Evolutionary conservation across 2,329 filamentous ascomycete genomes (phyloP).

Genomic region (Aspergillus terreus): DNA sequence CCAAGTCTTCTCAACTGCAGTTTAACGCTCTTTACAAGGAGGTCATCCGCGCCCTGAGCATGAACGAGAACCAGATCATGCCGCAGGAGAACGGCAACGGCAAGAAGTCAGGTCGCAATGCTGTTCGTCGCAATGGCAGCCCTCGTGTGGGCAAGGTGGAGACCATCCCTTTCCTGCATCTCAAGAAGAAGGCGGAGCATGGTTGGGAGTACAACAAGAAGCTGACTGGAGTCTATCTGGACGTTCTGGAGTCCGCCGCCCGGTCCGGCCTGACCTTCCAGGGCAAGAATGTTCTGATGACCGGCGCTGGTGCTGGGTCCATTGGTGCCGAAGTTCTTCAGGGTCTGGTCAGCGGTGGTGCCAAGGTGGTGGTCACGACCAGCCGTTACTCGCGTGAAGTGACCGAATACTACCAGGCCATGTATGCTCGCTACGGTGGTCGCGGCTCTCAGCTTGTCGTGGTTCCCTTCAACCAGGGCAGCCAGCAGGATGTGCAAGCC

Average conservation of each 20-base stretch:
- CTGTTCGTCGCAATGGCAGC: conserved; percentile 46
- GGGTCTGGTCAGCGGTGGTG: conserved; percentile 91
- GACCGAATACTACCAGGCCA: conserved; percentile 98
- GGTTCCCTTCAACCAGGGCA: conserved; percentile 98
- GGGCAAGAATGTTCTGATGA: conserved; percentile 96
- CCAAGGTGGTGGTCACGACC: conserved; percentile 94
- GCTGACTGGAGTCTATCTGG: conserved; percentile 86
- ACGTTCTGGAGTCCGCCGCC: conserved; percentile 85
- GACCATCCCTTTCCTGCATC: conserved; percentile 94
- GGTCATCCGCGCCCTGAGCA: conserved; percentile 86
- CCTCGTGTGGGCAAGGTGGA: conserved; percentile 84
- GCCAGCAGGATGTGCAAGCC: conserved; percentile 95
- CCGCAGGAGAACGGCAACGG: conserved; percentile 71
- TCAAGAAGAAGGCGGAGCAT: conserved; percentile 94
- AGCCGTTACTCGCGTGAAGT: conserved; percentile 95
- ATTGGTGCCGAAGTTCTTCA: conserved; percentile 97
- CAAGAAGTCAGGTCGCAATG: conserved; percentile 55
- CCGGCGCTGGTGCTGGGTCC: conserved; percentile 92
- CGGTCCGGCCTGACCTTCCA: conserved; percentile 84
- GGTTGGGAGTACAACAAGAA: conserved; percentile 99
- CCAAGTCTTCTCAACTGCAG: conserved; percentile 91
- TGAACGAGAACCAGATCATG: conserved; percentile 98
- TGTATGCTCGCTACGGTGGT: conserved; percentile 93
- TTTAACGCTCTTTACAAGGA: conserved; percentile 95
- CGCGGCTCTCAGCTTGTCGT: conserved; percentile 95